Conservation (phyloP, 768 basidiomycete species). For the Hypsizygus marmoreus region DNA sequence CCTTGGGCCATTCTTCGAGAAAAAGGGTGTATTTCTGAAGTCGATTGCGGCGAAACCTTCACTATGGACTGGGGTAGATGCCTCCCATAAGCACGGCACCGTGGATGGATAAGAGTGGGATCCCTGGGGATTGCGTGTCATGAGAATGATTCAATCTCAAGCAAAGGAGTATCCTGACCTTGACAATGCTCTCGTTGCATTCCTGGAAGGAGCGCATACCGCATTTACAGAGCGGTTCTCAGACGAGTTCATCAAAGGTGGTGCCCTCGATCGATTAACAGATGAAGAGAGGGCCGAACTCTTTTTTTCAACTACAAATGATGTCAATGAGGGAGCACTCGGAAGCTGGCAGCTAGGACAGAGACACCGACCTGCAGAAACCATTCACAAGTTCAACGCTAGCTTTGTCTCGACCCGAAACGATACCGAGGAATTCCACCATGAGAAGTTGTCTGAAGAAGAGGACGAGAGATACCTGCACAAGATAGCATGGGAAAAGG, state of each 20-base stretch:
- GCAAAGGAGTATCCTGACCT: conserved; percentile 16
- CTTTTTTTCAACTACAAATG: conserved; percentile 23
- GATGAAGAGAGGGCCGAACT: conserved; percentile 2
- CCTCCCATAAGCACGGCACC: conserved; percentile 2
- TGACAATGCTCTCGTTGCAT: conserved; percentile 16
- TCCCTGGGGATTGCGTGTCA: conserved; percentile 7
- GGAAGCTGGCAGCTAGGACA: conserved; percentile 13
- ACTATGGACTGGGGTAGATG: background rate
- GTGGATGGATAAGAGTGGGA: conserved; percentile 24
- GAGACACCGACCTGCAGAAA: conserved; percentile 7
- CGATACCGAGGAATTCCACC: background rate
- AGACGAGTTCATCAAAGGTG: conserved; percentile 19
- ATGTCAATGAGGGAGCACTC: conserved; percentile 23
- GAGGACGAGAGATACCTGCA: background rate
- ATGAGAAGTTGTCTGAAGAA: background rate
- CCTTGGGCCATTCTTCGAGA: background rate
- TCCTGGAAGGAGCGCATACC: conserved; percentile 23
- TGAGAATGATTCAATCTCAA: conserved; percentile 13
- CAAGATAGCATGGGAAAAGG: background rate
- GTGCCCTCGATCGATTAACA: conserved; percentile 10
- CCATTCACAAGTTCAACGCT: conserved; percentile 15
- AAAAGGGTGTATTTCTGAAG: background rate
- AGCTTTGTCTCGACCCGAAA: conserved; percentile 8
- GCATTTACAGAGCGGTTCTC: conserved; percentile 22
- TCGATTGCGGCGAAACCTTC: background rate